These are phyloP conservation scores for Nicotiana sylvestris DNA, from an alignment of 257 asterid species.

Conservation along the genomic window DNA sequence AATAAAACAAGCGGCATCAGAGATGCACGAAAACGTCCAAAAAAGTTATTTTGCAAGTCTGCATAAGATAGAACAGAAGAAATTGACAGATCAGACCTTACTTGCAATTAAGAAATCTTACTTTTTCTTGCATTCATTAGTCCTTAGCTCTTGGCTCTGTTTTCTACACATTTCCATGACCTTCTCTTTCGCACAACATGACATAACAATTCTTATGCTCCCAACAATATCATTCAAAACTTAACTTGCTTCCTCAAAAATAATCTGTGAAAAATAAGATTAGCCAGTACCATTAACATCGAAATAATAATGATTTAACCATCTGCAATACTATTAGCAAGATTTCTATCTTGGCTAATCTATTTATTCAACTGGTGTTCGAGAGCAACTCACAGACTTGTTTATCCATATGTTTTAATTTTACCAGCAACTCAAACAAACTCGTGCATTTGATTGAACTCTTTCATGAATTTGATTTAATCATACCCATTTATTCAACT, in stretches of 20 bases:
- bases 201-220: not conserved
- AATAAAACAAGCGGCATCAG: not conserved
- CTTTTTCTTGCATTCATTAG: not conserved
- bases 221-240: conserved; percentile 1
- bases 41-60: conserved; percentile 15
- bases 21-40: conserved; percentile 67
- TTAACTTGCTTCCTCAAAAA: conserved; percentile 12
- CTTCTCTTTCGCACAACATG: conserved; percentile 16
- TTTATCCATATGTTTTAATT: not conserved
- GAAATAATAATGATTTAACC: not conserved
- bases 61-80: conserved; percentile 65
- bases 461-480: conserved; percentile 65
- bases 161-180: conserved; percentile 3
- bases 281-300: not conserved
- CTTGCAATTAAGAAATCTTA: conserved; percentile 15
- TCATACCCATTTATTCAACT: conserved; percentile 56
- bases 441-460: conserved; percentile 85
- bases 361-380: not conserved
- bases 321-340: not conserved
- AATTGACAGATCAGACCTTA: conserved; percentile 65
- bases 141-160: not conserved
- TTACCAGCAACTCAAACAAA: conserved; percentile 10
- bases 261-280: not conserved
- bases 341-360: not conserved
- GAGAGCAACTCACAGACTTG: not conserved